These are phyloP conservation scores for Inonotus hispidus DNA, from an alignment of 1,284 basidiomycete genomes.

Conservation along the genomic window DNA sequence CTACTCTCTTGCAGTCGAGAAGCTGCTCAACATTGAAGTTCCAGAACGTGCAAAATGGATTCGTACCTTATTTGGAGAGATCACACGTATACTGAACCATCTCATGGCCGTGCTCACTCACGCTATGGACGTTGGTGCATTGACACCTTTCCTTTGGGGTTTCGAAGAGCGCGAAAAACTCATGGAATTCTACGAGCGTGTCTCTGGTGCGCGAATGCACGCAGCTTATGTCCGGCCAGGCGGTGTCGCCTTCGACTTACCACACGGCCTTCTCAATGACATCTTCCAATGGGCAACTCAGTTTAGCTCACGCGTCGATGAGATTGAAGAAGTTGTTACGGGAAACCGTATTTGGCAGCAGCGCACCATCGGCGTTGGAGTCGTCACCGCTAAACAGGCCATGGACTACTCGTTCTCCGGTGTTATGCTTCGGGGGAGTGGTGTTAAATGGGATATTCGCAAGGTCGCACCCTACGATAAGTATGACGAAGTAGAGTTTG, in stretches of 20 bases:
- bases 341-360: constrained; percentile 99
- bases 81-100: constrained; percentile 95
- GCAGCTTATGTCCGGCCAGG: constrained; percentile 98
- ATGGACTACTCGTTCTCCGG: constrained; percentile 94
- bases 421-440: constrained; percentile 95
- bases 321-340: constrained; percentile 97
- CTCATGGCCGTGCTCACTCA: constrained; percentile 97
- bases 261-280: constrained; percentile 94
- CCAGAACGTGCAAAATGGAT: constrained; percentile 99
- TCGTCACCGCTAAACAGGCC: constrained; percentile 89
- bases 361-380: constrained; percentile 88
- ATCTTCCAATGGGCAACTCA: constrained; percentile 98
- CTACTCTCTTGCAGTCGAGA: constrained; percentile 97
- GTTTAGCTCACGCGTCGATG: constrained; percentile 86
- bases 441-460: constrained; percentile 92
- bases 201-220: constrained; percentile 95
- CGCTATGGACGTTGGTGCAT: constrained; percentile 94
- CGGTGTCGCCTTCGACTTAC: constrained; percentile 96
- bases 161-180: constrained; percentile 99
- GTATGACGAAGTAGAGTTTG: constrained; percentile 97
- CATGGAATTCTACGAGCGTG: constrained; percentile 99
- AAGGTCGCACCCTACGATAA: constrained; percentile 95
- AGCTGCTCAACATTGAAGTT: constrained; percentile 96
- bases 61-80: constrained; percentile 94
- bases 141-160: constrained; percentile 99